Conservation (phyloP, 2,329 filamentous ascomycete genomes). For the Apiospora pterosperma region DNA sequence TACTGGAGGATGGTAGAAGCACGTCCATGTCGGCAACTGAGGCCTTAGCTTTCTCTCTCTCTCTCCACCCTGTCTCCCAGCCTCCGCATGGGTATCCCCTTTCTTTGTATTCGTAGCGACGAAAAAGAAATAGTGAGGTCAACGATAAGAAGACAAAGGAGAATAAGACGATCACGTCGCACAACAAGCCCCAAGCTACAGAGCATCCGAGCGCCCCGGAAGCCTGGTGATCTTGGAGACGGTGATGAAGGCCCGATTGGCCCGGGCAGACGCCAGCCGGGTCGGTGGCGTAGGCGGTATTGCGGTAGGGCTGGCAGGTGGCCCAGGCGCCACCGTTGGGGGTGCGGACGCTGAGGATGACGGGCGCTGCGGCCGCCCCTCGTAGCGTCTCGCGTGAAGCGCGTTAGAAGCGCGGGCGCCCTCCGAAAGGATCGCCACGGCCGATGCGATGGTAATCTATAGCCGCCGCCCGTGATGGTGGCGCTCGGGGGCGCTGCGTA, state of each 20-base stretch:
- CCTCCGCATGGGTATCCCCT: too few species aligned
- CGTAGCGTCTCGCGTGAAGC: conserved; percentile 3
- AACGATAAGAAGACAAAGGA: neutral
- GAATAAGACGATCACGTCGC: neutral
- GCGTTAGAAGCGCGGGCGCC: conserved; percentile 8
- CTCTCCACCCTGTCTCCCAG: too few species aligned
- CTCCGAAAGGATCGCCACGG: conserved; percentile 1
- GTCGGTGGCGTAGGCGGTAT: neutral
- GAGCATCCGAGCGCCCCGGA: neutral
- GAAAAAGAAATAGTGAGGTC: neutral
- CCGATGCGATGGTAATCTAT: conserved; percentile 1
- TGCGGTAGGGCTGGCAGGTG: conserved; percentile 9
- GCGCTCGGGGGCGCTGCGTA: conserved; percentile 7
- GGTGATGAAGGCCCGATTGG: conserved; percentile 6
- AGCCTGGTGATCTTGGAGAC: conserved; percentile 7
- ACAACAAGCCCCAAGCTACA: conserved; percentile 8
- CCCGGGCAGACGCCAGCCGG: conserved; percentile 9
- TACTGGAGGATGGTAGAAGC: neutral
- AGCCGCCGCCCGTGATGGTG: conserved; percentile 5
- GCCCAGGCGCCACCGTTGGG: conserved; percentile 6
- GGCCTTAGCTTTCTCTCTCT: too few species aligned
- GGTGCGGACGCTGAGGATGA: conserved; percentile 6
- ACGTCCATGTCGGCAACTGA: too few species aligned
- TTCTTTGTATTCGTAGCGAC: too few species aligned
- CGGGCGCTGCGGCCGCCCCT: too few species aligned